Conservation (phyloP, 2,329 filamentous ascomycete genomes). For the Immersiporthe knoxdaviesiana region DNA sequence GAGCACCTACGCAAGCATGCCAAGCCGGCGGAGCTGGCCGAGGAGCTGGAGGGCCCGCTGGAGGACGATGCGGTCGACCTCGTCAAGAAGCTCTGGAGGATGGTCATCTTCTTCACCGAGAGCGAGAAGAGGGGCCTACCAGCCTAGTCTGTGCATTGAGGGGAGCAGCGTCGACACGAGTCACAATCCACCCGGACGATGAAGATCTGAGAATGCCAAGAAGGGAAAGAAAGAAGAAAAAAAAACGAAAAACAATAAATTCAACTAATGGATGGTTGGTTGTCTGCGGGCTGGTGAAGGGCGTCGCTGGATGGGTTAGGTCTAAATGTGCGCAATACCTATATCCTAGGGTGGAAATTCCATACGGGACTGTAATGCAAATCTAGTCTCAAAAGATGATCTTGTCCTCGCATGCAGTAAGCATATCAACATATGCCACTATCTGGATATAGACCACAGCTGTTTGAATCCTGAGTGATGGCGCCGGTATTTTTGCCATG, state of each 20-base stretch:
- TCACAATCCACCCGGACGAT: conserved; percentile 3
- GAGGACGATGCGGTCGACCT: conserved; percentile 94
- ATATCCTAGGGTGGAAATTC: neutral
- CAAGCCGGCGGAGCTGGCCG: conserved; percentile 77
- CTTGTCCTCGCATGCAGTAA: neutral
- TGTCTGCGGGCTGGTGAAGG: neutral
- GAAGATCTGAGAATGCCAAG: neutral
- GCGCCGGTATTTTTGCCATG: too few relatives aligned
- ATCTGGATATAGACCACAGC: neutral
- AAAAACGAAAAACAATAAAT: neutral
- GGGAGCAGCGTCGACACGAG: conserved; percentile 7
- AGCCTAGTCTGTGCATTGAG: conserved; percentile 47
- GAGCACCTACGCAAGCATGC: conserved; percentile 79
- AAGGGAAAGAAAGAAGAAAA: neutral
- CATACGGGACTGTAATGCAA: conserved; percentile 3
- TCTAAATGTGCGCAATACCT: too few relatives aligned
- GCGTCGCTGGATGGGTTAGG: neutral
- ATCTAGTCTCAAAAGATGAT: neutral
- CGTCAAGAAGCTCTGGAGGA: conserved; percentile 96
- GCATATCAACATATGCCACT: neutral
- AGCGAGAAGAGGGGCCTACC: conserved; percentile 88
- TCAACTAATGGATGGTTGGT: too few relatives aligned
- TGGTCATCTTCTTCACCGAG: conserved; percentile 98
- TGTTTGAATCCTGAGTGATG: neutral
- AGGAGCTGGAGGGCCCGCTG: conserved; percentile 83